Base-by-base conservation (phyloP, 2,329 filamentous ascomycete species). In the Cladophialophora yegresii region DNA sequence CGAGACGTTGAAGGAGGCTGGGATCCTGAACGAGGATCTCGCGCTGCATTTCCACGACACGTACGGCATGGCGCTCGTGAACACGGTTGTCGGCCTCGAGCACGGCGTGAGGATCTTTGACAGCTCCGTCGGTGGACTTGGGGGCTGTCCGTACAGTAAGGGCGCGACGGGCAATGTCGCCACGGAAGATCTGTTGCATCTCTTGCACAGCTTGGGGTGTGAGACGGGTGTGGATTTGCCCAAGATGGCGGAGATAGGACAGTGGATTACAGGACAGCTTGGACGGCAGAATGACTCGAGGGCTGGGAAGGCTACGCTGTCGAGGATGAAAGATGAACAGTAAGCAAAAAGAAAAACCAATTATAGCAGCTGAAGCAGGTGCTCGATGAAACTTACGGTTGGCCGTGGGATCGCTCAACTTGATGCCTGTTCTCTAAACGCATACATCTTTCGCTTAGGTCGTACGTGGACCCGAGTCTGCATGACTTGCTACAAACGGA, bases 1-100 rank as follows among this genome's bases (percentile, higher is more conserved):
- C 54, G 80, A 84, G 66, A 83, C 85, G 2, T 74, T 89, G 58
- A 81, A 80, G 32, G 83, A 85, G 20, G 85, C 86, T 1, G 86
- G 86, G 0, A 82, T 89, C 57, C 80, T 83, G 58, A 83, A 80
- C 59, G 81, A 80, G 43, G 86, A 88, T 66, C 71, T 89, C 9
- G 86, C 85, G 1, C 76, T 88, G 63, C 86, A 89, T 72, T 88
- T 88, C 72, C 86, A 89, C 70, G 86, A 89, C 70, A 88, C 86
- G 0, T 88, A 87, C 70, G 86, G 86, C 1, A 84, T 87, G 72
- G 86, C 86, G 2, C 74, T 89, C 51, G 83, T 88, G 9, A 89
- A 89, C 66, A 84, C 84, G 0, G 79, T 88, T 10, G 84, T 88
- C 0, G 84, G 82, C 1, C 75, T 88, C 10, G 86, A 88, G 71